phyloP scores from a whole-genome alignment of 805 yeast genomes.

The Candida montana region DNA sequence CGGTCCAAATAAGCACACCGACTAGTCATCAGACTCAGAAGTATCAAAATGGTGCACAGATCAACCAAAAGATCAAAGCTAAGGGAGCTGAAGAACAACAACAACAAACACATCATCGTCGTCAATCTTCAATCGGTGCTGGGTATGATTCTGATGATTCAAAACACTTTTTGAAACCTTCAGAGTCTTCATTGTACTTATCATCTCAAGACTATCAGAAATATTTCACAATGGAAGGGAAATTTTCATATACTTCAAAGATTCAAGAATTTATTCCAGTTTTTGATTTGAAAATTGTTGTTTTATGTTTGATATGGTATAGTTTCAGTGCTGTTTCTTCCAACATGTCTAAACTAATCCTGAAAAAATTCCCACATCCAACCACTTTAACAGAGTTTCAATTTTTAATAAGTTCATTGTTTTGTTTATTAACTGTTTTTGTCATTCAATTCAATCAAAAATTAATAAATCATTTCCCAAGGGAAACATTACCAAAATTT shows the following conservation, averaged over 20 bases:
- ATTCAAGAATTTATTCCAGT: conserved; percentile 25
- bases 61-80: conserved; percentile 5
- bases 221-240: conserved; percentile 21
- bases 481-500: conserved; percentile 43
- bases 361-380: conserved; percentile 68
- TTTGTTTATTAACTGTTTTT: conserved; percentile 46
- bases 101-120: too few relatives aligned
- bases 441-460: conserved; percentile 32
- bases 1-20: conserved; percentile 10
- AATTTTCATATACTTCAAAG: conserved; percentile 9
- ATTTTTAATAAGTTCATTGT: conserved; percentile 62
- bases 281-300: conserved; percentile 37
- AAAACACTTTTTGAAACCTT: conserved; percentile 18
- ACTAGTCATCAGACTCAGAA: conserved; percentile 2
- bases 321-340: conserved; percentile 72
- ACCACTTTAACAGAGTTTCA: conserved; percentile 88
- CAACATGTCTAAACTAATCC: conserved; percentile 73
- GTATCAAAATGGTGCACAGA: conserved; percentile 1
- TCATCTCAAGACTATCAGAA: conserved; percentile 20
- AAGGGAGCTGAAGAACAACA: neutral
- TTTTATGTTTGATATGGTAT: conserved; percentile 76
- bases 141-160: neutral
- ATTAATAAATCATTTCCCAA: conserved; percentile 34
- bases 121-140: neutral
- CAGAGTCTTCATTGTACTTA: conserved; percentile 22